These are phyloP conservation scores for Hepatocystis sp. DNA, from an alignment of 169 alveolate genomes.

Conservation along the genomic window DNA sequence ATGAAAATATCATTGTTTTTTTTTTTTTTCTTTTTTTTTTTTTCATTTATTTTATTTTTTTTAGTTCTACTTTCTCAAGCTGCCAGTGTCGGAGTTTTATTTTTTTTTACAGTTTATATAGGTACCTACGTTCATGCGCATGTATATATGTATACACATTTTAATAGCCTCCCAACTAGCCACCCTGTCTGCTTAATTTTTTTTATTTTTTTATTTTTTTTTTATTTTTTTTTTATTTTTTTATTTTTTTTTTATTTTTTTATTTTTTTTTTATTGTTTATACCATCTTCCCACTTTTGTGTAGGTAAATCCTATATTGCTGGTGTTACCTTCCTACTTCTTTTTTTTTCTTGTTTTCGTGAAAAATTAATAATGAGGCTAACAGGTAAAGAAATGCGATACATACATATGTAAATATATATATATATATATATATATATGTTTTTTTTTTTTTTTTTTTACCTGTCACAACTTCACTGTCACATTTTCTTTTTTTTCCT, in stretches of 20 bases:
- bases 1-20: background rate
- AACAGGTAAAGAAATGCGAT: slow-evolving; percentile 8
- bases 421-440: background rate
- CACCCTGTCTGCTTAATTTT: too few relatives aligned
- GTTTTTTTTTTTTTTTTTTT: too few relatives aligned
- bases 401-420: too few relatives aligned
- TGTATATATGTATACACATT: too few relatives aligned
- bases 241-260: too few relatives aligned
- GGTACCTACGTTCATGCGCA: slow-evolving; percentile 12
- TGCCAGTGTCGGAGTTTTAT: slow-evolving; percentile 41
- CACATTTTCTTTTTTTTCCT: background rate
- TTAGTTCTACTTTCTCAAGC: slow-evolving; percentile 49
- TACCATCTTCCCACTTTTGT: too few relatives aligned
- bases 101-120: slow-evolving; percentile 49
- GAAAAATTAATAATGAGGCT: slow-evolving; percentile 57
- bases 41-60: background rate
- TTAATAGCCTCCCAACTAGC: too few relatives aligned
- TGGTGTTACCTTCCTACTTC: slow-evolving; percentile 40
- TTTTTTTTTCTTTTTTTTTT: background rate
- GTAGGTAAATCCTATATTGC: slow-evolving; percentile 55
- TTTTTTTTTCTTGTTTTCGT: slow-evolving; percentile 66
- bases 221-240: too few relatives aligned
- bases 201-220: too few relatives aligned
- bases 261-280: too few relatives aligned
- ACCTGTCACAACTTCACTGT: too few relatives aligned